Evolutionary conservation across 176 grass and related monocot genomes (phyloP), one percentile per base, ranked within the genome.

Genomic region (Eragrostis nindensis): DNA sequence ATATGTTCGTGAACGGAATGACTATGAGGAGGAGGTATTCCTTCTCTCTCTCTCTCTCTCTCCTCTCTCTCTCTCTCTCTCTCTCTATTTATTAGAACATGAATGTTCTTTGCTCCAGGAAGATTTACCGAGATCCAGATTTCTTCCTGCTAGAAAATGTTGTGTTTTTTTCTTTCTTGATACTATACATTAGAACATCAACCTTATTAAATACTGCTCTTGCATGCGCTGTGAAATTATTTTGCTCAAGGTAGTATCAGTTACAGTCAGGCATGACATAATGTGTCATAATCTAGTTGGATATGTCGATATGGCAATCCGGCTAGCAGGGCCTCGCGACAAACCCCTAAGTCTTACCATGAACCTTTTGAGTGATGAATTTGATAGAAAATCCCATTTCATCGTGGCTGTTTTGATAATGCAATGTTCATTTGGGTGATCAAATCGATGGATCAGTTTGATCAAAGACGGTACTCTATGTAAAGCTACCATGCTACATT

Each of bases 1-100:
- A n/a, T 95, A 92, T 85, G 94, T 99, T 84, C 90, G 96, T 70
- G 96, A 99, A 83, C 74, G 90, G 60, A 99, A 95, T 80, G 92
- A 99, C 86, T 99, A 99, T 83, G 96, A 93, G 68, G 92, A 92
- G 29, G 88, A 95, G 96, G 96, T 99, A 85, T 76, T 52, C 70
- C 67, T 71, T 38, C 68, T 36, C n/a, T 63, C 15, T 68, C 22
- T 22, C 14, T 2, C 21, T 57, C 7, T 66, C 7, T 50, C 55
- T 24, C 56, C 22, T 22, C 14, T 2, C 21, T 57, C 7, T 66
- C 7, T 50, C n/a, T 63, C 15, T 68, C 22, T 22, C 14, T 2
- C 21, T 57, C 7, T 66, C 7, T 50, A 22, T 79, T 52, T 42
- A 56, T 60, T 46, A 76, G 16, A 21, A 16, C 44, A 79, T 69